Conservation (phyloP, 2,329 filamentous ascomycete genomes). For the Pseudogymnoascus sp. region DNA sequence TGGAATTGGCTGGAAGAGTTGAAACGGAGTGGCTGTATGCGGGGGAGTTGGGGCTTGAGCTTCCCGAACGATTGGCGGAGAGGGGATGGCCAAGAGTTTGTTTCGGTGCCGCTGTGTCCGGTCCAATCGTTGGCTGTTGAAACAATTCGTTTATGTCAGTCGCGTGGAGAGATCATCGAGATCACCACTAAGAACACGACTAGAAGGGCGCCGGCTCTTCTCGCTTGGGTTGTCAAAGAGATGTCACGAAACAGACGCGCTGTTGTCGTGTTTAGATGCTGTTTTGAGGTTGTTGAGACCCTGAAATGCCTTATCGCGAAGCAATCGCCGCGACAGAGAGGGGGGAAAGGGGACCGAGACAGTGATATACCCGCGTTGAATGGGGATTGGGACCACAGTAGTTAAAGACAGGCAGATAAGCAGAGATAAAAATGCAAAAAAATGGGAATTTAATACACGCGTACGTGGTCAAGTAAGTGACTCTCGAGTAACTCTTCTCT, state of each 20-base stretch:
- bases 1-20: constrained; percentile 10
- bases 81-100: not conserved
- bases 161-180: not conserved
- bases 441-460: not conserved
- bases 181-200: not conserved
- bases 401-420: not conserved
- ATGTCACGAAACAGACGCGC: constrained; percentile 8
- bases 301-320: not conserved
- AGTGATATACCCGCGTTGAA: not conserved
- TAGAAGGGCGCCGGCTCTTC: constrained; percentile 1
- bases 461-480: too few species aligned
- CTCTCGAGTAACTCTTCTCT: too few species aligned
- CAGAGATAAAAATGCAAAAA: not conserved
- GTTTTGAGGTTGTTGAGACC: not conserved
- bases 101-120: not conserved
- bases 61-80: not conserved
- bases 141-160: not conserved
- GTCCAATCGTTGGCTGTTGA: constrained; percentile 7
- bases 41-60: not conserved
- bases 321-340: not conserved
- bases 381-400: not conserved
- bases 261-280: constrained; percentile 1
- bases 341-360: not conserved
- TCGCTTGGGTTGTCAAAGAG: not conserved
- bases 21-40: constrained; percentile 2